A percentile compares a stretch with the other conserved stretches of the same genome.
phyloP scores from a whole-genome alignment of 352 stramenopile genomes.

The Thalassiosira pacifica region DNA sequence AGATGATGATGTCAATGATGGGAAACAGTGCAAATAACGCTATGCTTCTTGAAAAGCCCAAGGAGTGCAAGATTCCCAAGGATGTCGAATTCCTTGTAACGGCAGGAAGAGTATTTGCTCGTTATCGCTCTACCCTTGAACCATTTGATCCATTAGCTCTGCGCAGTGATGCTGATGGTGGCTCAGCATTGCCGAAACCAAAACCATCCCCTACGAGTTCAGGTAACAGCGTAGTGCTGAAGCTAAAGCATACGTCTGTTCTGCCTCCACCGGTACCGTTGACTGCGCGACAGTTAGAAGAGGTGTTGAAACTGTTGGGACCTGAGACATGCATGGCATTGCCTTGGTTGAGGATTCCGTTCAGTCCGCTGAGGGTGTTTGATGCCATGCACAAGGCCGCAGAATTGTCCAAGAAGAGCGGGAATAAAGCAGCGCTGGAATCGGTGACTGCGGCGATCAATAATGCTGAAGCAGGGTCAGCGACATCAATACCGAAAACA shows the following conservation, averaged over 20 bases:
- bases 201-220: background rate
- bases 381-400: background rate
- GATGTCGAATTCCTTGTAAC: constrained; percentile 69
- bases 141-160: constrained; percentile 61
- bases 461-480: background rate
- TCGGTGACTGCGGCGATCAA: too few relatives aligned
- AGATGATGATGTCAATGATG: constrained; percentile 4
- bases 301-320: constrained; percentile 62
- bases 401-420: background rate
- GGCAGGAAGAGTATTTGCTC: constrained; percentile 62
- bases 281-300: constrained; percentile 34
- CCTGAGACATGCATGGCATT: constrained; percentile 51
- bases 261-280: constrained; percentile 36
- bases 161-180: background rate
- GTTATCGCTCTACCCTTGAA: constrained; percentile 36
- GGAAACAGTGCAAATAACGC: constrained; percentile 25
- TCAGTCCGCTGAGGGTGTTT: constrained; percentile 48
- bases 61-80: constrained; percentile 29
- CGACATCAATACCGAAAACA: too few relatives aligned
- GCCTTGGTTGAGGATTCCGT: constrained; percentile 56
- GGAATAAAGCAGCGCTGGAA: background rate
- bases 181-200: background rate
- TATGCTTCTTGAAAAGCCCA: constrained; percentile 1
- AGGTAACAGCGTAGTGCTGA: background rate
- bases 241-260: background rate